Conservation (phyloP, 257 asterid genomes). For the Parsonsia alboflavescens region DNA sequence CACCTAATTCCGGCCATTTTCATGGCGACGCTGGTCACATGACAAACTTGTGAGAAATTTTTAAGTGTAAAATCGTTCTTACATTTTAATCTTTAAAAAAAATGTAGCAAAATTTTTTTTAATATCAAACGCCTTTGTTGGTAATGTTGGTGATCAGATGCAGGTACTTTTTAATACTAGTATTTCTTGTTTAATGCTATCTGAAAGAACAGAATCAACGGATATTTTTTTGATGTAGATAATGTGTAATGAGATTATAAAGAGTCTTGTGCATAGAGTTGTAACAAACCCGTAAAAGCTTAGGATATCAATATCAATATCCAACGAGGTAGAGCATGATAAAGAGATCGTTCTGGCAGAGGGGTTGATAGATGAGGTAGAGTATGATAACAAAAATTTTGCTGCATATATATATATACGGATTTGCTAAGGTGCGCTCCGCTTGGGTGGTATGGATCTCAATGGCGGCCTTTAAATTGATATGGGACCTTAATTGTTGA, state of each 20-base stretch:
- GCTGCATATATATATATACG: too few relatives aligned
- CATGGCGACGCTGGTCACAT: too few relatives aligned
- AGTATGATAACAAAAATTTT: slow-evolving; percentile 10
- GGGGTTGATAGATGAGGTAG: slow-evolving; percentile 24
- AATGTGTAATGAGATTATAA: slow-evolving; percentile 14
- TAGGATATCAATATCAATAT: slow-evolving; percentile 30
- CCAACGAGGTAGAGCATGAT: slow-evolving; percentile 24
- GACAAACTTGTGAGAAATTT: too few relatives aligned
- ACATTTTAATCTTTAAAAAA: too few relatives aligned
- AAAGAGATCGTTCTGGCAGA: slow-evolving; percentile 34
- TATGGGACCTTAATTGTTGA: too few relatives aligned
- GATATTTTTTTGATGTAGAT: too few relatives aligned
- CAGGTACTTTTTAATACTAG: slow-evolving; percentile 34
- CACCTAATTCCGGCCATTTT: too few relatives aligned
- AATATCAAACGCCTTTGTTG: slow-evolving; percentile 38
- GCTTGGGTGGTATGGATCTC: too few relatives aligned
- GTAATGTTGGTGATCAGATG: slow-evolving; percentile 55
- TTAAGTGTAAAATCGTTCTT: too few relatives aligned
- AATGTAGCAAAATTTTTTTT: too few relatives aligned
- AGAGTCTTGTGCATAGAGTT: slow-evolving; percentile 43
- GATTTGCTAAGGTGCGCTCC: too few relatives aligned
- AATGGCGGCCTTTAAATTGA: too few relatives aligned
- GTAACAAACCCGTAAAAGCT: slow-evolving; percentile 32
- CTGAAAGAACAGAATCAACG: neutral
- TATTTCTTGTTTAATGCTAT: neutral